Conservation (phyloP, 2,329 filamentous ascomycete species). For the Diplocarpon mali region DNA sequence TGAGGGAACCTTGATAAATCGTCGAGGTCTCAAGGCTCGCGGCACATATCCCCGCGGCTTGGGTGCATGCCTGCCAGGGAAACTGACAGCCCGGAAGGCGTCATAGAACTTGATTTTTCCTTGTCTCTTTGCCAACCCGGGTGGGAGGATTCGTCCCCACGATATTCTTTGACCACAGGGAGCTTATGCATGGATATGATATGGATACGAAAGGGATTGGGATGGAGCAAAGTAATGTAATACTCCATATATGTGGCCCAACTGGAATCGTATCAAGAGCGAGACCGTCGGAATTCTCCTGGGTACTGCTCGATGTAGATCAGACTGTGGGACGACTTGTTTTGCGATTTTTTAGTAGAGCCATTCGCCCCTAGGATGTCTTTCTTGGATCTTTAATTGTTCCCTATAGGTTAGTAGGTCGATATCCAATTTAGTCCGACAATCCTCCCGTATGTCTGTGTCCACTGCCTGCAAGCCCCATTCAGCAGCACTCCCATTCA, state of each 20-base stretch:
- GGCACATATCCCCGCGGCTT: neutral
- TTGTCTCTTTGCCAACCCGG: constrained; percentile 3
- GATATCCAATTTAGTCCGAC: no score
- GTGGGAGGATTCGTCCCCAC: neutral
- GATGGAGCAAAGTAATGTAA: constrained; percentile 17
- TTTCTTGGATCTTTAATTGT: no score
- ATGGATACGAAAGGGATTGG: constrained; percentile 15
- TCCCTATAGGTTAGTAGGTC: no score
- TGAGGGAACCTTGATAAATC: neutral
- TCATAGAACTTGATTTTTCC: constrained; percentile 17
- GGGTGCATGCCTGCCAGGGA: no score
- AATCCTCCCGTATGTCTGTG: no score
- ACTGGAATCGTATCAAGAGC: constrained; percentile 1
- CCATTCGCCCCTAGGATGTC: no score
- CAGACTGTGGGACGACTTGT: no score
- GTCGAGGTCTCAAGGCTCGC: neutral
- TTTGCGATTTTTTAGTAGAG: no score
- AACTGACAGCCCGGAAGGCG: no score
- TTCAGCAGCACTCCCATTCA: no score
- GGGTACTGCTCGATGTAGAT: neutral
- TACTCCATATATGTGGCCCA: constrained; percentile 12
- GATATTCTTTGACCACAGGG: neutral
- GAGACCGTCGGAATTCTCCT: neutral
- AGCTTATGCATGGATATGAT: constrained; percentile 8
- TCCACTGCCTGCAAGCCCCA: no score